A percentile compares a stretch with the other conserved stretches of the same genome.
Conservation (phyloP, 768 basidiomycete species). For the Suillus variegatus region DNA sequence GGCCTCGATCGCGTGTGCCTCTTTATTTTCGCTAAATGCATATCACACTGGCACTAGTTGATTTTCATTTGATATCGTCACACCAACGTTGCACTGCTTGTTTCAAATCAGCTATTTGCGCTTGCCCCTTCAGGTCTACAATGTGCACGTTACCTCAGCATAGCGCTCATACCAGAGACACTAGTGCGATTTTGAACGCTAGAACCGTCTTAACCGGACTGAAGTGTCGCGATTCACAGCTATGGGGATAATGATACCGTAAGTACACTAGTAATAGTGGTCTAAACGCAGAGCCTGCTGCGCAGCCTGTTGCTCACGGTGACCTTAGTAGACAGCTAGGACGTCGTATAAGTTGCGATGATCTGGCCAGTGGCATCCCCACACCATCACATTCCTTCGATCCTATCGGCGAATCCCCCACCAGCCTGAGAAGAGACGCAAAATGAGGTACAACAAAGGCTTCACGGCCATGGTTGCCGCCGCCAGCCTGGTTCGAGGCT, state of each 20-base stretch:
- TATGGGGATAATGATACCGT: neutral
- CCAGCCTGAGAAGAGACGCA: neutral
- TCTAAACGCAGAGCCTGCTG: neutral
- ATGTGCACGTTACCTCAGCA: too few relatives aligned
- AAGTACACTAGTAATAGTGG: neutral
- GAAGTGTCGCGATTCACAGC: too few relatives aligned
- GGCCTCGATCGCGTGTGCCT: too few relatives aligned
- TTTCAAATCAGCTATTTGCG: neutral
- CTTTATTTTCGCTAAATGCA: too few relatives aligned
- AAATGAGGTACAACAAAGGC: conserved; percentile 19
- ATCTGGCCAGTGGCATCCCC: neutral
- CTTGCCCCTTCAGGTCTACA: neutral
- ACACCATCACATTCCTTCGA: neutral
- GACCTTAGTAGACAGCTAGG: neutral
- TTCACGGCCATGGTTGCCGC: conserved; percentile 17
- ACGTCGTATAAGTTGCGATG: neutral
- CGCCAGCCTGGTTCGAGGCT: conserved; percentile 9
- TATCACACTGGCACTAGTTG: neutral
- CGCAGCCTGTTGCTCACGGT: neutral
- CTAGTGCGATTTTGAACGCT: too few relatives aligned
- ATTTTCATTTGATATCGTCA: neutral
- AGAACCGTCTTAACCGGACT: too few relatives aligned
- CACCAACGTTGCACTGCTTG: neutral
- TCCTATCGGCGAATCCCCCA: neutral
- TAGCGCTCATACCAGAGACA: too few relatives aligned